Base-by-base conservation (phyloP, 2,329 filamentous ascomycete genomes). In the Aspergillus pseudotamarii region DNA sequence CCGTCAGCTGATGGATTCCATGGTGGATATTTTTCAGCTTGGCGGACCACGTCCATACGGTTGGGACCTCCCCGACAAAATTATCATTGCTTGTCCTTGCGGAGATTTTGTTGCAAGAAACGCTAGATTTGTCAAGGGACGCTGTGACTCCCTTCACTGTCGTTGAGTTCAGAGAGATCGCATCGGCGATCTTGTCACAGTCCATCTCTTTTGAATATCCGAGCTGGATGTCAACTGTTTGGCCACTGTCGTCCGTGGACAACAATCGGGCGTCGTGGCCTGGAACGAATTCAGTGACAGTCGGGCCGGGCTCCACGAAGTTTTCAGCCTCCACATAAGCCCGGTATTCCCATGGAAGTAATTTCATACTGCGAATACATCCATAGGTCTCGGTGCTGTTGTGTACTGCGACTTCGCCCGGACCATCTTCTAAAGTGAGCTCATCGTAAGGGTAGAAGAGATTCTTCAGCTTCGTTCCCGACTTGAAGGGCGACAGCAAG, bases 381-480 rank as follows among this genome's bases (percentile, higher is more conserved):
- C 88, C 88, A 64, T 86, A 87, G 56, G 70, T 76, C 4, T 81
- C 74, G 0, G 71, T 77, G 1, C 82, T 82, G 2, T 79, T 79
- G 59, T 83, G 81, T 48, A 86, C 78, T 14, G 79, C 80, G 41
- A 87, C 78, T 36, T 76, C 77, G 5, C 79, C 73, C 1, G 78
- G 72, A 1, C 85, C 84, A 1, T 74, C 71, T 56, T 79, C 78
- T 16, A 90, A 75, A 0, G 75, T 82, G 60, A 84, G 77, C 64
- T 86, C 82, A 26, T 88, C 86, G 67, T 86, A 87, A 0, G 87
- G 87, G 69, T 85, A 86, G 72, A 90, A 88, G 12, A 90, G 71
- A 68, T 89, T 89, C 71, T 85, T 86, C 64, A 90, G 86, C 0
- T 80, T 85, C 1, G 82, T 84, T 19, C 81, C 83, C 2, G 75